Conservation (phyloP, 371 early-diverging fungal genomes). For the Mucor mucedo region DNA sequence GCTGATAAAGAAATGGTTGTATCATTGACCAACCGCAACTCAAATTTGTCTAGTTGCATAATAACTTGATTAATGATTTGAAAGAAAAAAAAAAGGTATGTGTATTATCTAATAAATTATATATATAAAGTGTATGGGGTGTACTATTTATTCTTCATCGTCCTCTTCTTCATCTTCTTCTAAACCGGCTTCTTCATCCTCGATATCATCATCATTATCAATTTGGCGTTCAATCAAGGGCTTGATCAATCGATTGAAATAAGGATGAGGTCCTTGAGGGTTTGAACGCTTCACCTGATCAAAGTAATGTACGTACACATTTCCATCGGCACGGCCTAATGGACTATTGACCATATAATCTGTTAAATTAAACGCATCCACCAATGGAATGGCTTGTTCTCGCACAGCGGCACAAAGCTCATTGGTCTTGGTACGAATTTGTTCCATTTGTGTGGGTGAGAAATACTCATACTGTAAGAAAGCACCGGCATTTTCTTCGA, state of each 20-base stretch:
- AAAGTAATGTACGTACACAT: constrained; percentile 90
- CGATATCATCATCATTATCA: constrained; percentile 60
- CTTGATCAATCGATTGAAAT: constrained; percentile 82
- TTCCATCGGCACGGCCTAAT: constrained; percentile 86
- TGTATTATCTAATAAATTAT: no score
- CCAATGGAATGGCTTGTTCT: constrained; percentile 82
- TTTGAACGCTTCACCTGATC: constrained; percentile 79
- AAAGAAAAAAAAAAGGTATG: no score
- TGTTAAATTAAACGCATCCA: constrained; percentile 86
- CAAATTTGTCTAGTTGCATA: no score
- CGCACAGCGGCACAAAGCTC: constrained; percentile 73
- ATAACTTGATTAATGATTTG: no score
- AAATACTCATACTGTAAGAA: constrained; percentile 89
- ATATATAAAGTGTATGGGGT: no score
- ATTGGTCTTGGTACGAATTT: constrained; percentile 67
- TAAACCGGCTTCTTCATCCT: constrained; percentile 41
- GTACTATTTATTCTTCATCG: neutral
- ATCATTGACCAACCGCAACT: no score
- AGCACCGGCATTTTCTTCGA: constrained; percentile 83
- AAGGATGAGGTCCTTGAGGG: constrained; percentile 77
- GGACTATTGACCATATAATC: constrained; percentile 92
- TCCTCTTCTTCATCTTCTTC: constrained; percentile 40
- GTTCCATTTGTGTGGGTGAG: constrained; percentile 71
- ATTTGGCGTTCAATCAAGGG: constrained; percentile 75
- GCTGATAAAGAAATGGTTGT: neutral